A percentile compares a stretch with the other conserved stretches of the same genome.
Evolutionary conservation across 345 rosid species (phyloP).

Genomic region (Reutealis trisperma): DNA sequence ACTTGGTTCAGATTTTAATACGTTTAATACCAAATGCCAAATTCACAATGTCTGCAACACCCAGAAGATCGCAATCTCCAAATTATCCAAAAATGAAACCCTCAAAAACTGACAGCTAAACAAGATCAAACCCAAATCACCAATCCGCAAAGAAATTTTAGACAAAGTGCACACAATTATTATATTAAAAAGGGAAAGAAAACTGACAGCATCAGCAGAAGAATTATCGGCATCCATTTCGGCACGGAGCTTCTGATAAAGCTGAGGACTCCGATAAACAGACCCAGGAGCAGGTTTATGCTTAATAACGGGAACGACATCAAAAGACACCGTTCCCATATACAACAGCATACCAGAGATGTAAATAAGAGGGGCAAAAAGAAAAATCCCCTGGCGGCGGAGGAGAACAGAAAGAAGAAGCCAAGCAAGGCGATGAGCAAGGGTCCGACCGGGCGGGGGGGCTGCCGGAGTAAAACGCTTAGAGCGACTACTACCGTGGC

Average conservation of each 20-base stretch:
- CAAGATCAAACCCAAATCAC: background rate
- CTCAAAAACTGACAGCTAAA: background rate
- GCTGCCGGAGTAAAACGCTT: slow-evolving; percentile 52
- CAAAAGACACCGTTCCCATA: slow-evolving; percentile 95
- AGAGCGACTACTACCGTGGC: slow-evolving; percentile 53
- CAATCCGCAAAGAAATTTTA: background rate
- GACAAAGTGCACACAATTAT: background rate
- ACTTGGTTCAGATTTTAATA: slow-evolving; percentile 1
- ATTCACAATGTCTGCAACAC: background rate
- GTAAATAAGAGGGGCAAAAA: slow-evolving; percentile 90
- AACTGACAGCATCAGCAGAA: slow-evolving; percentile 79
- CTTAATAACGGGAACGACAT: slow-evolving; percentile 60
- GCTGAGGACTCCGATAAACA: slow-evolving; percentile 85
- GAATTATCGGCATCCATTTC: slow-evolving; percentile 96
- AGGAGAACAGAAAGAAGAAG: slow-evolving; percentile 81
- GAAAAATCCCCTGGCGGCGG: slow-evolving; percentile 87
- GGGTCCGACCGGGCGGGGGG: slow-evolving; percentile 34
- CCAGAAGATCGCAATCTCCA: slow-evolving; percentile 20
- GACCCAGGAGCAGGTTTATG: slow-evolving; percentile 84
- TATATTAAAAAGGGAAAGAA: too few relatives aligned
- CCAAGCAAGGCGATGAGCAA: slow-evolving; percentile 88
- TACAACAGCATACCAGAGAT: slow-evolving; percentile 92
- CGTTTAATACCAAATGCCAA: background rate
- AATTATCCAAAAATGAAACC: background rate
- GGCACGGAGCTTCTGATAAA: slow-evolving; percentile 74